Evolutionary conservation across 106 monocot genomes (phyloP).

Genomic region (Allium sativum): DNA sequence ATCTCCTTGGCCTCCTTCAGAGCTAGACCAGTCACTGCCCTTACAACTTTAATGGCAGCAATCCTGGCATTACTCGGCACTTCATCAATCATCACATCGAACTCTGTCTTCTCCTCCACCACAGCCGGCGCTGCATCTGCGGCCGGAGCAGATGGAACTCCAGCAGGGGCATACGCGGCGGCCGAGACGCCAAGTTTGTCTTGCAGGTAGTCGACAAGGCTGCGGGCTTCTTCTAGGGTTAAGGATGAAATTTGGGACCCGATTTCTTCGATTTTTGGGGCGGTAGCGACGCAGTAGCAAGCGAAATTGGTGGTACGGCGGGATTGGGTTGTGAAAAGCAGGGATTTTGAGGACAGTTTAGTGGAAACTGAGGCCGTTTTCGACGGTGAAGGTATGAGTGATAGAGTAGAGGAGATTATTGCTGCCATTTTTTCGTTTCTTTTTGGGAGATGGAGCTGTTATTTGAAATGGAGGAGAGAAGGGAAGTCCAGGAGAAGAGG

Average conservation of each 20-base stretch:
- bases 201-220: conserved; percentile 47
- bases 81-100: conserved; percentile 85
- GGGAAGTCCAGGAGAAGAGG: too few relatives aligned
- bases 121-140: conserved; percentile 28
- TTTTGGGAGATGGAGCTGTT: background rate
- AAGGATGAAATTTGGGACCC: conserved; percentile 27
- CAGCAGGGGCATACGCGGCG: conserved; percentile 34
- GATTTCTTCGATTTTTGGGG: conserved; percentile 44
- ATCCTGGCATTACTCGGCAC: conserved; percentile 81
- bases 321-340: background rate
- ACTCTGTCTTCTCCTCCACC: conserved; percentile 90
- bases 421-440: conserved; percentile 13
- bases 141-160: conserved; percentile 26
- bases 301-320: conserved; percentile 7
- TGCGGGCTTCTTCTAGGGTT: conserved; percentile 54
- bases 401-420: conserved; percentile 13
- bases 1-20: conserved; percentile 97
- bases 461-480: too few relatives aligned
- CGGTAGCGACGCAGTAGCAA: conserved; percentile 9
- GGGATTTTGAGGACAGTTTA: conserved; percentile 7
- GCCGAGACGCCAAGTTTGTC: conserved; percentile 51
- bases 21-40: conserved; percentile 68
- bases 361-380: conserved; percentile 7
- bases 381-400: conserved; percentile 8
- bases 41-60: conserved; percentile 78